Conservation (phyloP, 176 grass and related monocot species). For the Juncus inflexus region DNA sequence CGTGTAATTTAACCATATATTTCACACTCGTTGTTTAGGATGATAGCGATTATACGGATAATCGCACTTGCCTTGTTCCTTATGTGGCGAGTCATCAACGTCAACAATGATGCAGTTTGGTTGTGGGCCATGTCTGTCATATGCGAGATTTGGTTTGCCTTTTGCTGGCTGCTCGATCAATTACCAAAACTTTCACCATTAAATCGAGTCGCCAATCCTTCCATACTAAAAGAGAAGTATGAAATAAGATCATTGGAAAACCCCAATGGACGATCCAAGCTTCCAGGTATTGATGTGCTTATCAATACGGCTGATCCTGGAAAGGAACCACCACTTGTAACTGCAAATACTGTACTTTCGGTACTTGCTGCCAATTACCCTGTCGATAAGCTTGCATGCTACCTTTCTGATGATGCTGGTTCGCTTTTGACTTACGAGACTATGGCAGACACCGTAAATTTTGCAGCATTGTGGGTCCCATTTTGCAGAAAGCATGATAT, state of each 20-base stretch:
- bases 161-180: constrained; percentile 26
- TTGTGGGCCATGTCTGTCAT: constrained; percentile 27
- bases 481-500: constrained; percentile 25
- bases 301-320: constrained; percentile 20
- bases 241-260: constrained; percentile 6
- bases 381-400: constrained; percentile 25
- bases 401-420: constrained; percentile 28
- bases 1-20: neutral
- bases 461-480: constrained; percentile 26
- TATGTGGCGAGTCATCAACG: constrained; percentile 22
- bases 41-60: constrained; percentile 18
- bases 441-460: constrained; percentile 21
- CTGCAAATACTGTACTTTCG: constrained; percentile 23
- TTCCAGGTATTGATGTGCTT: constrained; percentile 29
- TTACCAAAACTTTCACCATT: constrained; percentile 22
- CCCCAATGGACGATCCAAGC: constrained; percentile 5
- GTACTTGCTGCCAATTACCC: constrained; percentile 25
- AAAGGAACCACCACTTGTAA: constrained; percentile 29
- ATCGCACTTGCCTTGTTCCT: constrained; percentile 26
- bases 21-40: neutral
- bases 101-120: constrained; percentile 25
- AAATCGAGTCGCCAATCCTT: constrained; percentile 17
- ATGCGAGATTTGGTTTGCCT: constrained; percentile 20
- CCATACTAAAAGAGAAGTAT: constrained; percentile 25
- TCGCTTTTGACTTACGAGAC: constrained; percentile 26